Evolutionary conservation across 805 yeast species (phyloP).

Genomic region (Metschnikowia hibisci): DNA sequence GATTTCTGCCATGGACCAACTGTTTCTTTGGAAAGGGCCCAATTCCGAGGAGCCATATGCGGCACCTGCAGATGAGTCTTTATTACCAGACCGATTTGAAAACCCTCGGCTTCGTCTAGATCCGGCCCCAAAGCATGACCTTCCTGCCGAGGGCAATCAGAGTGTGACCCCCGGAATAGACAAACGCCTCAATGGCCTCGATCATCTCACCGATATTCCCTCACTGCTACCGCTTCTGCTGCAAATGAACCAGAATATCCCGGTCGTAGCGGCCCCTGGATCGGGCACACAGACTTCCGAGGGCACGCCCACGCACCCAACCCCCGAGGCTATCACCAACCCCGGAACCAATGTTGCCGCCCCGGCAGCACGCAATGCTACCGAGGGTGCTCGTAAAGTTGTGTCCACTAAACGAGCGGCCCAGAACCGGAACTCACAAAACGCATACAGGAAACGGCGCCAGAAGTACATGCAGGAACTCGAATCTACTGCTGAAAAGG

Average conservation of each 20-base stretch:
- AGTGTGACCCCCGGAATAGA: neutral
- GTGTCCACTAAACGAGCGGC: constrained; percentile 79
- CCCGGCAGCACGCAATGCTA: neutral
- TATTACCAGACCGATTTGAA: neutral
- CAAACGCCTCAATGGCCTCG: neutral
- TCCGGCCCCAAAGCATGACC: neutral
- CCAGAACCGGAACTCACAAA: constrained; percentile 88
- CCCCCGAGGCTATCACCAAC: neutral
- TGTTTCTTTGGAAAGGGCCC: constrained; percentile 1
- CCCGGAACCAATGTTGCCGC: neutral
- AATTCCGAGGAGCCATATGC: neutral
- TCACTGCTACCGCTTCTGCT: neutral
- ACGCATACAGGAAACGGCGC: constrained; percentile 83
- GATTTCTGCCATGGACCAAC: constrained; percentile 1
- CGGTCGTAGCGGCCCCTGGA: neutral
- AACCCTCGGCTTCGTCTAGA: constrained; percentile 1
- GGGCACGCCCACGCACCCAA: neutral
- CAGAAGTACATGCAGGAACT: constrained; percentile 78
- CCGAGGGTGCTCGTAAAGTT: constrained; percentile 2
- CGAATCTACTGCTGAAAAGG: constrained; percentile 64
- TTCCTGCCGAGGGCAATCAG: neutral
- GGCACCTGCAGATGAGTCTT: neutral
- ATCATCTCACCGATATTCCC: neutral
- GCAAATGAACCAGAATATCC: neutral
- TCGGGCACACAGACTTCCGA: neutral